Base-by-base conservation (phyloP, 2,329 filamentous ascomycete genomes). In the Hypoxylon sp. region DNA sequence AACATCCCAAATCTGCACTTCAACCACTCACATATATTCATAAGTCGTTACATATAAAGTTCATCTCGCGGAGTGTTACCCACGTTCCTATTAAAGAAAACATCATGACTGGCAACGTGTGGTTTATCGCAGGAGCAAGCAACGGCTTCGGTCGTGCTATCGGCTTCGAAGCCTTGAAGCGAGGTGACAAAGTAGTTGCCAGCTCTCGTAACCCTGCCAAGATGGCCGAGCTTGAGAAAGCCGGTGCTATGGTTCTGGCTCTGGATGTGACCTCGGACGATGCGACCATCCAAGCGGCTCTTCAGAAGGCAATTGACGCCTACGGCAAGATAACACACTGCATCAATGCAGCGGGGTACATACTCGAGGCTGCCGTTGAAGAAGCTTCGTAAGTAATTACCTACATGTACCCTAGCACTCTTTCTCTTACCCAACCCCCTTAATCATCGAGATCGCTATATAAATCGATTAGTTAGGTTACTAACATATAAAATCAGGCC, bases 51-150 rank as follows among this genome's bases (percentile, higher is more conserved):
- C 37, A 42, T n/a, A 29, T 26, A 42, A 61, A 11, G 10, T 52
- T 42, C 29, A 47, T 39, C 33, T 52, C 46, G 17, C 47, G 62
- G 14, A 51, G 14, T 58, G 13, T 13, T 53, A 54, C 44, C 14
- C 54, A 29, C 3, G 9, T 39, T 61, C 35, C 51, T 19, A 42
- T n/a, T 10, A 52, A 54, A 42, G 5, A 42, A 19, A 60, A 52
- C 59, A 69, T 14, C 55, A 72, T 73, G 71, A 53, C 68, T 37
- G 66, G 60, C 37, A 77, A 77, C 48, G 80, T 85, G 31, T 88
- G 86, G 85, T 83, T 88, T 77, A 83, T 88, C 73, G 83, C 82
- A 10, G 86, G 84, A 26, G 81, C 81, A 50, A 85, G 84, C 22
- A 85, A 82, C 17, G 86, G 86, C 55, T 84, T 88, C 65, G 86